These are phyloP conservation scores for Sugiyamaella novakii DNA, from an alignment of 1,139 yeast species.

Conservation along the genomic window DNA sequence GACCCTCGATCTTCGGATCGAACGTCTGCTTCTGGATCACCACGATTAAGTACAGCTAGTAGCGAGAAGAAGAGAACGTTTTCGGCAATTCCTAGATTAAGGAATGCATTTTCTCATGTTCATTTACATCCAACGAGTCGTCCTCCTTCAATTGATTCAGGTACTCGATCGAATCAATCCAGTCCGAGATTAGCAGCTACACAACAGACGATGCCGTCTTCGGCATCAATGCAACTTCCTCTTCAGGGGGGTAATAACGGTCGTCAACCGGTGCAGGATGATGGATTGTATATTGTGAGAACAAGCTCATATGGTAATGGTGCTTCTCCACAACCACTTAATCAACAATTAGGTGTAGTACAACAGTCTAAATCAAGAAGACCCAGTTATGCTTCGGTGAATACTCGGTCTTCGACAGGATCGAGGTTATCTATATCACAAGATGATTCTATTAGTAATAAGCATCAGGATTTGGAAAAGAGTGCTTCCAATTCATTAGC, in stretches of 20 bases:
- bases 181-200: conserved; percentile 16
- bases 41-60: conserved; percentile 4
- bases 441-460: conserved; percentile 6
- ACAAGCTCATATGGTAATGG: conserved; percentile 15
- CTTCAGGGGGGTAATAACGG: background rate
- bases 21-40: conserved; percentile 1
- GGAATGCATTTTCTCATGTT: conserved; percentile 31
- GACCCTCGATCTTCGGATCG: background rate
- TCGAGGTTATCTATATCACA: conserved; percentile 15
- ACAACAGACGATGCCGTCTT: background rate
- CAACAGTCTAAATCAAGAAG: conserved; percentile 23
- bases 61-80: conserved; percentile 18
- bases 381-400: conserved; percentile 28
- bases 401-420: conserved; percentile 22
- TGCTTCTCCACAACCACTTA: conserved; percentile 8
- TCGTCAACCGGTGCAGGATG: conserved; percentile 7
- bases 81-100: conserved; percentile 28
- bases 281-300: conserved; percentile 15
- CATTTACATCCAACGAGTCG: conserved; percentile 26
- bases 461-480: conserved; percentile 4
- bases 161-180: conserved; percentile 7
- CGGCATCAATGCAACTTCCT: conserved; percentile 1
- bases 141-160: conserved; percentile 19
- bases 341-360: background rate
- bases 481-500: conserved; percentile 6